Evolutionary conservation across 257 asterid species (phyloP).

Genomic region (Linaria vulgaris): DNA sequence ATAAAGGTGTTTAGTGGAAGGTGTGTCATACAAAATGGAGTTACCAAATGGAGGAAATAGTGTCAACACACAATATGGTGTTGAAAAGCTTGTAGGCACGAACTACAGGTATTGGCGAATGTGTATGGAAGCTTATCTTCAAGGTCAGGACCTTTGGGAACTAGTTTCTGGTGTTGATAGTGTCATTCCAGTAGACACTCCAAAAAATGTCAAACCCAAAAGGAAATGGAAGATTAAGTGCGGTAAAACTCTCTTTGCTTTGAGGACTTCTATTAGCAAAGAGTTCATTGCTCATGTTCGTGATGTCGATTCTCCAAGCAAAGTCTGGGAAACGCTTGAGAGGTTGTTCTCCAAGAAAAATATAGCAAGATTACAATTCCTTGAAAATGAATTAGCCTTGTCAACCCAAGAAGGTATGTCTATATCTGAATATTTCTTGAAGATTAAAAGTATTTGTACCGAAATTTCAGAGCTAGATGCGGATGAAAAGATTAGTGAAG

Average conservation of each 20-base stretch:
- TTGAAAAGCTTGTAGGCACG: slow-evolving; percentile 11
- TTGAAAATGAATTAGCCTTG: slow-evolving; percentile 21
- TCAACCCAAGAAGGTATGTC: slow-evolving; percentile 16
- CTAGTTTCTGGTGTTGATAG: no score
- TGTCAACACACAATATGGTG: no score
- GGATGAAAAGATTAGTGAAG: slow-evolving; percentile 21
- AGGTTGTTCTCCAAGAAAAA: slow-evolving; percentile 18
- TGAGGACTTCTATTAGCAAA: slow-evolving; percentile 22
- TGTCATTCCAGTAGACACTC: slow-evolving; percentile 14
- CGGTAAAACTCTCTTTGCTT: slow-evolving; percentile 20
- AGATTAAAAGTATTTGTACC: slow-evolving; percentile 17
- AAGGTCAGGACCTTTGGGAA: slow-evolving; percentile 21
- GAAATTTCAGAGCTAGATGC: slow-evolving; percentile 33
- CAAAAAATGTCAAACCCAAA: slow-evolving; percentile 10
- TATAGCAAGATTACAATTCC: slow-evolving; percentile 19
- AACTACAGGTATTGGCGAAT: slow-evolving; percentile 6
- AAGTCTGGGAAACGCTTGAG: slow-evolving; percentile 30
- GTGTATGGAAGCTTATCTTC: slow-evolving; percentile 23
- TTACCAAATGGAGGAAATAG: no score
- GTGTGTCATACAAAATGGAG: no score
- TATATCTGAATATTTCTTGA: slow-evolving; percentile 24
- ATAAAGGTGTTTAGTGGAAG: no score
- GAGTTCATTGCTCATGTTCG: no score
- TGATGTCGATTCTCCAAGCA: slow-evolving; percentile 12
- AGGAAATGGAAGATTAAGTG: slow-evolving; percentile 27